phyloP scores from a whole-genome alignment of 2,329 filamentous ascomycete species.

The Gyromitra esculenta region DNA sequence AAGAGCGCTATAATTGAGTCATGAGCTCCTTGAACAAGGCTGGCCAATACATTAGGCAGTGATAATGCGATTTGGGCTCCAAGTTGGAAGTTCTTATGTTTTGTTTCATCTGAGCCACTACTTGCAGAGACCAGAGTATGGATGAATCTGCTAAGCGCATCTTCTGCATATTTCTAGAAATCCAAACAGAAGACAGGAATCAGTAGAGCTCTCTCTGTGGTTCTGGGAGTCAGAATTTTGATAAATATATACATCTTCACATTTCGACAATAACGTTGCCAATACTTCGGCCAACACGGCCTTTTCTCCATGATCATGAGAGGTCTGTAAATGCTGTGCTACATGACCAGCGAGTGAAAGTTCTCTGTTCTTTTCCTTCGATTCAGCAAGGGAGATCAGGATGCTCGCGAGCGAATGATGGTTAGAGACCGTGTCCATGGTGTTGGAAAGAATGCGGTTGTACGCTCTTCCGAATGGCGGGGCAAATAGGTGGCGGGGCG shows the following conservation, averaged over 20 bases:
- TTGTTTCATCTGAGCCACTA: not conserved
- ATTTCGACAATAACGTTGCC: slow-evolving; percentile 24
- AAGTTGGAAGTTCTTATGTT: slow-evolving; percentile 32
- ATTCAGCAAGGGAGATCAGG: slow-evolving; percentile 13
- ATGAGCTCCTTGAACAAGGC: slow-evolving; percentile 11
- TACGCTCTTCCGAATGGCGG: slow-evolving; percentile 24
- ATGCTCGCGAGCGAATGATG: slow-evolving; percentile 38
- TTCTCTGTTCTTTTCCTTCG: not conserved
- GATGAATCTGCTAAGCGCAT: slow-evolving; percentile 34
- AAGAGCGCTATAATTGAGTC: slow-evolving; percentile 20
- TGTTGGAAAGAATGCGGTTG: slow-evolving; percentile 18
- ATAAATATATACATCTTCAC: slow-evolving; percentile 40
- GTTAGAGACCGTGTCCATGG: slow-evolving; percentile 25
- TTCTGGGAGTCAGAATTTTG: slow-evolving; percentile 29
- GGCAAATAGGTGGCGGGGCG: slow-evolving; percentile 32
- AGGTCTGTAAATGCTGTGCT: slow-evolving; percentile 14
- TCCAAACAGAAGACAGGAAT: slow-evolving; percentile 4
- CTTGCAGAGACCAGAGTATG: slow-evolving; percentile 20
- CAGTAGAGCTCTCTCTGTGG: slow-evolving; percentile 20
- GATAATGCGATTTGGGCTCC: slow-evolving; percentile 29
- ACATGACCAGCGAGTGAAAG: slow-evolving; percentile 27
- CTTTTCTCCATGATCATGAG: slow-evolving; percentile 25
- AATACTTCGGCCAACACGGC: slow-evolving; percentile 36
- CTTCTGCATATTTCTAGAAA: slow-evolving; percentile 37
- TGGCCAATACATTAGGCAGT: slow-evolving; percentile 13